Base-by-base conservation (phyloP, 345 rosid genomes). In the Salix caprea region DNA sequence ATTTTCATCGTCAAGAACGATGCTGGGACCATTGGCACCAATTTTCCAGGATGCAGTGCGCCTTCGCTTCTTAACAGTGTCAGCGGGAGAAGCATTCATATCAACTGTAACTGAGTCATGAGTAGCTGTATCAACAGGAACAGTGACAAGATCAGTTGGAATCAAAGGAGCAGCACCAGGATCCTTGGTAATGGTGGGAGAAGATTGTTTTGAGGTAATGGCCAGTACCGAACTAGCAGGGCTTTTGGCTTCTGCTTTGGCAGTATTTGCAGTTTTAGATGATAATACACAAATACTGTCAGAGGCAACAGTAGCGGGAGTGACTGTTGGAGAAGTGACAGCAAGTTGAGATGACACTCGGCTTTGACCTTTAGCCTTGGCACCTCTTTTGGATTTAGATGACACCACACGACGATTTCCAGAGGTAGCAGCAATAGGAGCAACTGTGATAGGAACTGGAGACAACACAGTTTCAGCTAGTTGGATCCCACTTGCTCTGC, bases 31-130 rank as follows among this genome's bases (percentile, higher is more conserved):
- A 80, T 84, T 78, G 10, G 67, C 80, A 71, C 79, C 80, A 68
- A 68, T 69, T 54, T 73, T 79, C 86, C 86, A 77, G 48, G 88
- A 84, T 70, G 87, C 89, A 76, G 88, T 82, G 68, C 94, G 89
- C 88, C 94, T 90, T 76, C 91, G 90, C 83, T 90, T 94, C 88
- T 90, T 94, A 72, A 86, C 91, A 46, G 92, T 89, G 79, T 83
- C 89, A 82, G 97, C 92, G 72, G 96, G 97, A 60, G 86, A 85
- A 60, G 87, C 78, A 71, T 75, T 77, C 84, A 87, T 81, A 86
- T 89, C 87, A 76, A 78, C 64, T 79, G 28, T 60, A 61, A 42
- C 36, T 69, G 85, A 56, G 72, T 62, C 62, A 64, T 46, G 58
- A 11, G 69, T 76, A 52, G 73, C 68, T 52, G 67, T 66, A 68